Conservation (phyloP, 768 basidiomycete species). For the Mrakia blollopis region DNA sequence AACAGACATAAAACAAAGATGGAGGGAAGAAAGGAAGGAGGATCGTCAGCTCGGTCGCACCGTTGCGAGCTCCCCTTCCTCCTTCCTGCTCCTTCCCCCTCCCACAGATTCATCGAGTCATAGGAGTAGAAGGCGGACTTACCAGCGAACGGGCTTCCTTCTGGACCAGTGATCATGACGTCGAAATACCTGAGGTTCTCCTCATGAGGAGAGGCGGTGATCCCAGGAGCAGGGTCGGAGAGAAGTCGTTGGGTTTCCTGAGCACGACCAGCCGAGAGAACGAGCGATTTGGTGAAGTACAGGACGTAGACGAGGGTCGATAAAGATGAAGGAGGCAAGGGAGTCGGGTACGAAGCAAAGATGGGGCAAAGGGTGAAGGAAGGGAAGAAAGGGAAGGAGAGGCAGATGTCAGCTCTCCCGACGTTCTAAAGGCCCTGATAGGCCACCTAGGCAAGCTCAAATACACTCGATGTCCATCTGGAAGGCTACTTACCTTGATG, state of each 20-base stretch:
- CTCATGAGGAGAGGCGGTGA: conserved; percentile 89
- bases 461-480: no score
- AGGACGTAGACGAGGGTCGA: not conserved
- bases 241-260: conserved; percentile 97
- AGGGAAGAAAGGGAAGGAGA: not conserved
- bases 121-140: conserved; percentile 41
- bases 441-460: not conserved
- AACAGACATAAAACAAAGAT: not conserved
- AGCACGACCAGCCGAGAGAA: not conserved
- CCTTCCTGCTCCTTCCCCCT: not conserved
- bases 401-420: not conserved
- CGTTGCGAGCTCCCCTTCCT: not conserved
- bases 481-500: conserved; percentile 23
- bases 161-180: conserved; percentile 92
- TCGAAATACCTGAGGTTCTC: conserved; percentile 99
- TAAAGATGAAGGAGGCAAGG: no score
- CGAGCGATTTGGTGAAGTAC: not conserved
- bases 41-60: not conserved
- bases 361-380: not conserved
- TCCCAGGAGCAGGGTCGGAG: conserved; percentile 94
- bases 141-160: conserved; percentile 88
- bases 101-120: not conserved
- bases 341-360: no score
- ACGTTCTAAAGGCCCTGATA: not conserved
- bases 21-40: not conserved